A percentile compares a stretch with the other conserved stretches of the same genome.
Conservation (phyloP, 306 rosid species). For the Cyamopsis tetragonoloba region DNA sequence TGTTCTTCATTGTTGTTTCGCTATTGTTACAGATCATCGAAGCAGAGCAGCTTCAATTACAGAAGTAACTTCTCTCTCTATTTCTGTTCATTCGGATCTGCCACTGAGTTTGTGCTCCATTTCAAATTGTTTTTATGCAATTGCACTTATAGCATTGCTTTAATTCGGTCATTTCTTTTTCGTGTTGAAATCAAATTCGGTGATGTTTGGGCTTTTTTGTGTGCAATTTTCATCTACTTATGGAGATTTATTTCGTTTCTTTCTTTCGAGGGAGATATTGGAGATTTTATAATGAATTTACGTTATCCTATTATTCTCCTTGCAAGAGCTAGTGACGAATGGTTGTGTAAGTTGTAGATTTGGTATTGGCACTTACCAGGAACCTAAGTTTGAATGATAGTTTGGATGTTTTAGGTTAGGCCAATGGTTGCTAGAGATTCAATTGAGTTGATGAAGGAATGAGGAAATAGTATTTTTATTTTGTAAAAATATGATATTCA, state of each 20-base stretch:
- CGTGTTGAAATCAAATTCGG: not conserved
- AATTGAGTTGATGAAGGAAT: not conserved
- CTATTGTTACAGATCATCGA: constrained; percentile 58
- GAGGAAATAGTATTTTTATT: not conserved
- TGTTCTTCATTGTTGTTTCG: not conserved
- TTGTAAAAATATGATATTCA: not conserved
- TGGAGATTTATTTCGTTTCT: not conserved
- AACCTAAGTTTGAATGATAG: not conserved
- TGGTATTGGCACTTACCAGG: not conserved
- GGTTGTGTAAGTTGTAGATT: not conserved
- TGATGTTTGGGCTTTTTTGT: not conserved
- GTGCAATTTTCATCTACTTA: not conserved
- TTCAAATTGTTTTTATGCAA: not conserved
- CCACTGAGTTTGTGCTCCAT: not conserved
- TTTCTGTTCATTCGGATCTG: constrained; percentile 23
- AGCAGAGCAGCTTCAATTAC: constrained; percentile 74
- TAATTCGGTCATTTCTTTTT: not conserved
- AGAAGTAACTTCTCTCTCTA: constrained; percentile 49
- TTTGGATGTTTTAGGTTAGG: not conserved
- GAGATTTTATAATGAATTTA: not conserved
- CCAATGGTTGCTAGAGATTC: constrained; percentile 3
- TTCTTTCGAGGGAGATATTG: not conserved
- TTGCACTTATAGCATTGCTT: constrained; percentile 5
- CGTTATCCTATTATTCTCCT: not conserved
- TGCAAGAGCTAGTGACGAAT: not conserved